These are phyloP conservation scores for Aspergillus biplanus DNA, from an alignment of 495 filamentous ascomycete species.

Conservation along the genomic window DNA sequence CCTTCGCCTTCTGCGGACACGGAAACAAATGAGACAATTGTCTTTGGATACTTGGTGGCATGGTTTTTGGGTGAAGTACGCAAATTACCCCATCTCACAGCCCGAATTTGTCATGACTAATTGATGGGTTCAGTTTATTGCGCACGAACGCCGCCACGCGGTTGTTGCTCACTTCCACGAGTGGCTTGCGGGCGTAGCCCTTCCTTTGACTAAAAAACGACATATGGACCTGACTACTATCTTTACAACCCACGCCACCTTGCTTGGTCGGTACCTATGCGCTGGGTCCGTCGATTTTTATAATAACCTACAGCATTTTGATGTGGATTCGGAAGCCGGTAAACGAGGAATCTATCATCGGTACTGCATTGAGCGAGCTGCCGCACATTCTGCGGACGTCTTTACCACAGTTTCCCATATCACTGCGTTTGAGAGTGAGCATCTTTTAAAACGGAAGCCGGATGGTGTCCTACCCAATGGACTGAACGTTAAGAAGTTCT, in stretches of 20 bases:
- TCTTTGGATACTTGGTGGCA: conserved; percentile 95
- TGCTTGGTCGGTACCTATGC: conserved; percentile 93
- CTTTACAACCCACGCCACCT: conserved; percentile 96
- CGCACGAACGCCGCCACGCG: conserved; percentile 84
- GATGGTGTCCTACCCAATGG: conserved; percentile 96
- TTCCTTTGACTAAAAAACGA: conserved; percentile 88
- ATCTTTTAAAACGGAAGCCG: conserved; percentile 95
- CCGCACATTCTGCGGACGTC: conserved; percentile 89
- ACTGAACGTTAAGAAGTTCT: conserved; percentile 98
- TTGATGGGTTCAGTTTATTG: conserved; percentile 69
- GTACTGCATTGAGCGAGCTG: conserved; percentile 95
- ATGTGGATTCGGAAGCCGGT: conserved; percentile 94
- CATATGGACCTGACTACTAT: conserved; percentile 97
- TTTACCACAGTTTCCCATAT: conserved; percentile 99
- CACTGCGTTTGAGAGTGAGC: conserved; percentile 96
- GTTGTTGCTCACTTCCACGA: conserved; percentile 99
- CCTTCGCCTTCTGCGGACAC: conserved; percentile 88
- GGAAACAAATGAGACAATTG: conserved; percentile 96
- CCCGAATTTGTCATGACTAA: conserved; percentile 9
- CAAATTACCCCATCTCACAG: neutral
- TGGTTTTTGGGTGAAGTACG: conserved; percentile 97
- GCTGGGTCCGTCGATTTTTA: conserved; percentile 98
- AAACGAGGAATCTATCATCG: conserved; percentile 98
- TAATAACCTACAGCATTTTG: conserved; percentile 97
- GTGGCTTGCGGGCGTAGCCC: conserved; percentile 95